A percentile compares a stretch with the other conserved stretches of the same genome.
These are phyloP conservation scores for Wickerhamiella brachini DNA, from an alignment of 805 yeast genomes.

Conservation along the genomic window DNA sequence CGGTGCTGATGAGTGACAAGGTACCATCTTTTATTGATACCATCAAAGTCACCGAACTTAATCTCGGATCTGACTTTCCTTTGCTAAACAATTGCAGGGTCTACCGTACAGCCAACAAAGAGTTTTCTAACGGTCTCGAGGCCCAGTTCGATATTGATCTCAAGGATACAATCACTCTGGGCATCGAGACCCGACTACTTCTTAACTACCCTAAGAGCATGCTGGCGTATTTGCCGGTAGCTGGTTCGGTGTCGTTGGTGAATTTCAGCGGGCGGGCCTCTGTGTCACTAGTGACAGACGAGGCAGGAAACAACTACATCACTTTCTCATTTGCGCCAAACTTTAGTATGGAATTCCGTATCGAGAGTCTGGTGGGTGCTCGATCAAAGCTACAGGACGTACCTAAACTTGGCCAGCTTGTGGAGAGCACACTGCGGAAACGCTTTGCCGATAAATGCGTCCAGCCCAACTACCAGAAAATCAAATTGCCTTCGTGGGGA, in stretches of 20 bases:
- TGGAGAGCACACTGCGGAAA: slow-evolving; percentile 66
- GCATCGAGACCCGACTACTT: slow-evolving; percentile 60
- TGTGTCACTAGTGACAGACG: slow-evolving; percentile 35
- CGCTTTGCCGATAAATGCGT: slow-evolving; percentile 92
- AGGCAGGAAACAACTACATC: slow-evolving; percentile 40
- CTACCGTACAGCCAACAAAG: slow-evolving; percentile 10
- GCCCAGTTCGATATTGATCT: slow-evolving; percentile 82
- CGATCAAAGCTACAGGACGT: slow-evolving; percentile 83
- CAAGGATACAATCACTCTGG: slow-evolving; percentile 68
- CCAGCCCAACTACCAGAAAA: slow-evolving; percentile 82
- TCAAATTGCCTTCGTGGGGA: slow-evolving; percentile 44
- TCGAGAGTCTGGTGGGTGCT: slow-evolving; percentile 84
- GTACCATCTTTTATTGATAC: slow-evolving; percentile 72
- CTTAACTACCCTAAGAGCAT: slow-evolving; percentile 69
- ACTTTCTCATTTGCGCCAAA: slow-evolving; percentile 88
- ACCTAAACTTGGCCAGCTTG: slow-evolving; percentile 75
- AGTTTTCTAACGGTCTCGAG: slow-evolving; percentile 32
- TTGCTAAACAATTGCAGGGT: slow-evolving; percentile 88
- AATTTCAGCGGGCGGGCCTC: slow-evolving; percentile 83
- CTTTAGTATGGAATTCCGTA: slow-evolving; percentile 74
- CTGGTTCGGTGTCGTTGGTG: slow-evolving; percentile 72
- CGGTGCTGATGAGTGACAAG: slow-evolving; percentile 43
- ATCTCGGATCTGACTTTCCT: slow-evolving; percentile 91
- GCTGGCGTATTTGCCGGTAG: slow-evolving; percentile 78
- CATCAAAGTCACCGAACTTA: slow-evolving; percentile 70